A percentile compares a stretch with the other conserved stretches of the same genome.
Conservation (phyloP, 495 filamentous ascomycete genomes). For the Xylaria longipes region DNA sequence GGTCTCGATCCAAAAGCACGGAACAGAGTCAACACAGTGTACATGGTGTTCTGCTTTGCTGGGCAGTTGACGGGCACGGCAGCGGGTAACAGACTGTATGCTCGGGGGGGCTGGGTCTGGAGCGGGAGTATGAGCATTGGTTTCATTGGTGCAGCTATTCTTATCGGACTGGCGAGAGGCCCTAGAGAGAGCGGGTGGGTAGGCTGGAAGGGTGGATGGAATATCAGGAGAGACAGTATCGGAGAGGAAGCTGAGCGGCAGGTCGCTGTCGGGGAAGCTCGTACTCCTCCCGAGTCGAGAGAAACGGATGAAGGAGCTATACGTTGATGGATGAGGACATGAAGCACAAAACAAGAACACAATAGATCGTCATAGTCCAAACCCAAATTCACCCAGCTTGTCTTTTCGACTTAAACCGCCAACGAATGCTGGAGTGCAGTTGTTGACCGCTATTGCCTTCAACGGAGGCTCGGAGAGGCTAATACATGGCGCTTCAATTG, state of each 20-base stretch:
- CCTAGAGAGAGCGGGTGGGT: slow-evolving; percentile 76
- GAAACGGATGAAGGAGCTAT: not conserved
- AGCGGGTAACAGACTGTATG: slow-evolving; percentile 74
- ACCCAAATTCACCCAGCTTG: not conserved
- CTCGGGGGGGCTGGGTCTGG: slow-evolving; percentile 70
- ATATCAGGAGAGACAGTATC: slow-evolving; percentile 44
- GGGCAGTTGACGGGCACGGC: slow-evolving; percentile 80
- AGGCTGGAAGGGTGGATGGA: slow-evolving; percentile 77
- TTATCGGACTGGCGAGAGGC: slow-evolving; percentile 64
- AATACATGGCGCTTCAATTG: not conserved
- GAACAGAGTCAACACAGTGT: slow-evolving; percentile 83
- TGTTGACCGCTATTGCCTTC: not conserved
- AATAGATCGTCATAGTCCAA: not conserved
- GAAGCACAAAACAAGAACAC: not conserved
- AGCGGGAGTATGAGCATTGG: slow-evolving; percentile 72
- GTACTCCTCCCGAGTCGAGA: not conserved
- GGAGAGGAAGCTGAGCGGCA: not conserved
- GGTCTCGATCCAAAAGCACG: slow-evolving; percentile 71
- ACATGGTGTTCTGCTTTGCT: slow-evolving; percentile 76
- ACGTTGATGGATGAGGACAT: not conserved
- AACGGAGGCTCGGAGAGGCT: not conserved
- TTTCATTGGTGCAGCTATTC: slow-evolving; percentile 65
- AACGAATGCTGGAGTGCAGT: not conserved
- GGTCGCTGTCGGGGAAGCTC: slow-evolving; percentile 2
- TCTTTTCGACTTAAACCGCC: not conserved